Evolutionary conservation across 2,329 filamentous ascomycete genomes (phyloP).

Genomic region (Xylariaceae sp.): DNA sequence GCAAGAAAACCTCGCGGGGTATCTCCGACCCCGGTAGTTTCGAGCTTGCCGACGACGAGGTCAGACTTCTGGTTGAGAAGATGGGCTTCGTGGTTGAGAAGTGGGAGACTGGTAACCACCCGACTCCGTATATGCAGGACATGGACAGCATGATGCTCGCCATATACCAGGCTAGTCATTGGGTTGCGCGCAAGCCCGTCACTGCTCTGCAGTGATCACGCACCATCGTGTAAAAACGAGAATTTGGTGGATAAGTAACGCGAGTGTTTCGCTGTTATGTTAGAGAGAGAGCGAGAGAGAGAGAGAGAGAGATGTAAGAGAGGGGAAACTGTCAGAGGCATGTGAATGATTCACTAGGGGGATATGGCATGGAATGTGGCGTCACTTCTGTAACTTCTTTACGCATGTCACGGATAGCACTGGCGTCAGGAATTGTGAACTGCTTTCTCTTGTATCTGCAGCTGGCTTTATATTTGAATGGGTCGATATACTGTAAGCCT

Average conservation of each 20-base stretch:
- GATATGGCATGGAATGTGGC: not conserved
- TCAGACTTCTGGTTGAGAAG: constrained; percentile 65
- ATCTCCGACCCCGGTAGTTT: constrained; percentile 88
- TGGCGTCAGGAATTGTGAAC: not conserved
- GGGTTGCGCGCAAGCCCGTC: constrained; percentile 71
- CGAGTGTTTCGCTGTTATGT: not conserved
- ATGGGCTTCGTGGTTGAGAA: constrained; percentile 73
- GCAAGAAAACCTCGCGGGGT: constrained; percentile 50
- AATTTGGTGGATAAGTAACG: not conserved
- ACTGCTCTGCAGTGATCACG: not conserved
- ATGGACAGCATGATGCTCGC: constrained; percentile 79
- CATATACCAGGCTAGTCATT: constrained; percentile 72
- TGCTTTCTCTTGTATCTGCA: too few species aligned
- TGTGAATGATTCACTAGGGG: not conserved
- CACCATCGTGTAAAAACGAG: too few species aligned
- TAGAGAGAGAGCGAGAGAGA: not conserved
- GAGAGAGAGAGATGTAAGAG: not conserved
- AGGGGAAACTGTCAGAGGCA: not conserved
- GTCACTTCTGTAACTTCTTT: not conserved
- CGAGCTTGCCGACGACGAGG: constrained; percentile 85
- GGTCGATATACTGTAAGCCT: too few species aligned
- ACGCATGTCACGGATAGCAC: constrained; percentile 1
- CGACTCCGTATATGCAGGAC: constrained; percentile 84
- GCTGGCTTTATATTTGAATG: too few species aligned
- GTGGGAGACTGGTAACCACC: constrained; percentile 48